A percentile compares a stretch with the other conserved stretches of the same genome.
Evolutionary conservation across 1,284 basidiomycete genomes (phyloP).

Genomic region (Mycosarcoma maydis): DNA sequence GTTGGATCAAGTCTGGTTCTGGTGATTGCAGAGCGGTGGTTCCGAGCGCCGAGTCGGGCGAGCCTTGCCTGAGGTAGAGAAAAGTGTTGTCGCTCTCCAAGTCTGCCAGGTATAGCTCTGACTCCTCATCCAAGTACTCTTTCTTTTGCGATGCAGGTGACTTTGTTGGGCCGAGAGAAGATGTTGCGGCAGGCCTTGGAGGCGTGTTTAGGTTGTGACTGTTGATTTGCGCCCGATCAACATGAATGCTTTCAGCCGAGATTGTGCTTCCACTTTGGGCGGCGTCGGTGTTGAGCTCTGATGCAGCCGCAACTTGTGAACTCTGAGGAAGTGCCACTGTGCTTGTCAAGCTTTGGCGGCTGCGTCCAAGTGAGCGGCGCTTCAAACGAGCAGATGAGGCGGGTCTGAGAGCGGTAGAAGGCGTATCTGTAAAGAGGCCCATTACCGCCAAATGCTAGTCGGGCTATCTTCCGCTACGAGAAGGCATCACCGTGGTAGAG

Average conservation of each 20-base stretch:
- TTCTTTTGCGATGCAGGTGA: no score
- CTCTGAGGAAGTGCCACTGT: neutral
- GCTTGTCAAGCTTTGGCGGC: neutral
- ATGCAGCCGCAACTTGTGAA: no score
- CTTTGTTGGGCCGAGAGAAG: no score
- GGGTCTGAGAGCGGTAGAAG: slow-evolving; percentile 9
- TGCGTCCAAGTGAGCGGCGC: slow-evolving; percentile 27
- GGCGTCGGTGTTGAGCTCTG: no score
- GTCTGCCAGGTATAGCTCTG: slow-evolving; percentile 20
- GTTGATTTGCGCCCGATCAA: no score
- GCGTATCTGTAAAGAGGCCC: slow-evolving; percentile 25
- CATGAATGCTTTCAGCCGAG: neutral
- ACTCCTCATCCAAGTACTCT: slow-evolving; percentile 6
- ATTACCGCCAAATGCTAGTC: slow-evolving; percentile 1
- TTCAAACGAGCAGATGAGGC: slow-evolving; percentile 16
- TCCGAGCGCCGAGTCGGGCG: slow-evolving; percentile 21
- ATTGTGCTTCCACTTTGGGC: no score
- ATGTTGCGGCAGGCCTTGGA: no score
- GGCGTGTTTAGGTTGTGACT: no score
- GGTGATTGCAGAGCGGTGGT: neutral
- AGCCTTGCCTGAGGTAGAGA: slow-evolving; percentile 11
- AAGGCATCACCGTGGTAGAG: slow-evolving; percentile 2
- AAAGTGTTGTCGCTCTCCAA: slow-evolving; percentile 29
- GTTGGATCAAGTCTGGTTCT: slow-evolving; percentile 5
- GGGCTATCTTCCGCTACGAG: neutral